phyloP scores from a whole-genome alignment of 768 basidiomycete genomes.

The Sarcodon sp. region DNA sequence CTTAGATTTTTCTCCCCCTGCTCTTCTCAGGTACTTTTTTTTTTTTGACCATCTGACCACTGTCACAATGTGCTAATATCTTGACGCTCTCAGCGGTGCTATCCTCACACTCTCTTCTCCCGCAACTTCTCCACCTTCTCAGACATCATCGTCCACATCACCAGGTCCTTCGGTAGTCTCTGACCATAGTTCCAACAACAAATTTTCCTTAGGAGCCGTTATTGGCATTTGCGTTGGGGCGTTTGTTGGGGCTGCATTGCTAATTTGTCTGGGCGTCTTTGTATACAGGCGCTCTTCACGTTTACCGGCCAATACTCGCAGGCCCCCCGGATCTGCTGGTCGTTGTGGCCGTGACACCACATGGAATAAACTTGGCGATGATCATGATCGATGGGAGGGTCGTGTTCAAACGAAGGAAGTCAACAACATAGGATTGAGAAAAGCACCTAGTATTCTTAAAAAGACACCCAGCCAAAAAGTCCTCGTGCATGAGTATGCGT shows the following conservation, averaged over 20 bases:
- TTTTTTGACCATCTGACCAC: not conserved
- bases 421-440: not conserved
- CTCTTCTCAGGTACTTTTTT: not conserved
- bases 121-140: not conserved
- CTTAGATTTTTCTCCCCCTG: not conserved
- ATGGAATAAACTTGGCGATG: slow-evolving; percentile 49
- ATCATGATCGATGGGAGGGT: slow-evolving; percentile 34
- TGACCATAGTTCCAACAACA: not conserved
- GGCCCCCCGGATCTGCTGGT: too few species aligned
- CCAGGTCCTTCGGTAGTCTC: not conserved
- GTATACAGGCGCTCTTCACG: slow-evolving; percentile 37
- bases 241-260: slow-evolving; percentile 33
- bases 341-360: slow-evolving; percentile 5
- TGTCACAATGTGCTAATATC: not conserved
- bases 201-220: slow-evolving; percentile 29
- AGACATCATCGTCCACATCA: not conserved
- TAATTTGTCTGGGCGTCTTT: slow-evolving; percentile 40
- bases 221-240: slow-evolving; percentile 54
- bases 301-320: slow-evolving; percentile 13
- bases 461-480: slow-evolving; percentile 30
- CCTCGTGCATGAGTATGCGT: slow-evolving; percentile 39
- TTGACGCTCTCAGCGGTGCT: not conserved
- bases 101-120: not conserved
- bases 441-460: slow-evolving; percentile 23
- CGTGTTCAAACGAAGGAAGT: not conserved